Evolutionary conservation across 2,329 filamentous ascomycete genomes (phyloP).

Genomic region (Rasamsonia emersonii): DNA sequence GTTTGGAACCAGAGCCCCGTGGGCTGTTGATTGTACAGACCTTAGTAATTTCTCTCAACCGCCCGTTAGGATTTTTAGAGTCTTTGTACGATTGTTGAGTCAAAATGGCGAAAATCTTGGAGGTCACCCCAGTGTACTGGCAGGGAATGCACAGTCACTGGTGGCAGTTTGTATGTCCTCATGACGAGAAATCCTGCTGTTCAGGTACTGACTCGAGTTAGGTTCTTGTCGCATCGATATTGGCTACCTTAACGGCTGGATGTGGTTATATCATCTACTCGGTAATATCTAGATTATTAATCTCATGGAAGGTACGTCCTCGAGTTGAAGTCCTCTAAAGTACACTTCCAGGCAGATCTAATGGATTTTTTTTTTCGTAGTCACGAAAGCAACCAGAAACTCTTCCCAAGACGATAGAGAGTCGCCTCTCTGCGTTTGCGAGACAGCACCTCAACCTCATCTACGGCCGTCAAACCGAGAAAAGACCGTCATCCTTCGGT

Average conservation of each 20-base stretch:
- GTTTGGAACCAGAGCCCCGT: no score
- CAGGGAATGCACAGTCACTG: slow-evolving; percentile 27
- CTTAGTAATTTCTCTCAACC: no score
- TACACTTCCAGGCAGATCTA: neutral
- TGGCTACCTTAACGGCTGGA: slow-evolving; percentile 21
- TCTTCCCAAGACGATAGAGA: slow-evolving; percentile 16
- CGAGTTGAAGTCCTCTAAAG: neutral
- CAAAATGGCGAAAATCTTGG: slow-evolving; percentile 21
- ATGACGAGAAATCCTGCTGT: neutral
- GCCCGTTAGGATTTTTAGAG: no score
- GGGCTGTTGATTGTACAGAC: no score
- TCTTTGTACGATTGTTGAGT: no score
- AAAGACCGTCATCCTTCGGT: slow-evolving; percentile 31
- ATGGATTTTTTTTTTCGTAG: slow-evolving; percentile 10
- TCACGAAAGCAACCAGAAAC: slow-evolving; percentile 14
- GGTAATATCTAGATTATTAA: slow-evolving; percentile 12
- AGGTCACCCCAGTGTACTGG: slow-evolving; percentile 25
- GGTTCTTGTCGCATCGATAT: slow-evolving; percentile 27
- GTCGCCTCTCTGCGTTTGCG: slow-evolving; percentile 16
- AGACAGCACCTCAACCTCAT: slow-evolving; percentile 15
- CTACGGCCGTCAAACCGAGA: slow-evolving; percentile 6
- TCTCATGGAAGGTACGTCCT: slow-evolving; percentile 21
- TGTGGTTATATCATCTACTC: slow-evolving; percentile 22
- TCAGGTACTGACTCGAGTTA: slow-evolving; percentile 13
- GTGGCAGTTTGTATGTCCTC: slow-evolving; percentile 34